phyloP scores from a whole-genome alignment of 2,329 filamentous ascomycete genomes.

The Fusarium drepaniforme region DNA sequence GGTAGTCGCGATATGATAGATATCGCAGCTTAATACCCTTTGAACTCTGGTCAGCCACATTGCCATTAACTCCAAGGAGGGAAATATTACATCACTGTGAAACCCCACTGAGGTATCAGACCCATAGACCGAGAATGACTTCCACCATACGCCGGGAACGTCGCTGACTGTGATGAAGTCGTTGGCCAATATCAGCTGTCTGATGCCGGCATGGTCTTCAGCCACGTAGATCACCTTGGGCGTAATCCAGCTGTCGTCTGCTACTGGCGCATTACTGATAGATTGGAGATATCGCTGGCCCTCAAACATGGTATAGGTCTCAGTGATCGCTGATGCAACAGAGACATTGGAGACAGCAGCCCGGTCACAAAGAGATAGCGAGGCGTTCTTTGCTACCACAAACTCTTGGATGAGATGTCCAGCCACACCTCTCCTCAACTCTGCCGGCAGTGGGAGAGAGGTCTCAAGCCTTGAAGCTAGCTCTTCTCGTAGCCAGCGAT shows the following conservation, averaged over 20 bases:
- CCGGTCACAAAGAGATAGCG: no score
- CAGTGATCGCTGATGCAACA: neutral
- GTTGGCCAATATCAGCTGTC: neutral
- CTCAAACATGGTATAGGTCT: neutral
- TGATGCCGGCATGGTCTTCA: neutral
- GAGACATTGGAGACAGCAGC: neutral
- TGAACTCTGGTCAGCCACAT: neutral
- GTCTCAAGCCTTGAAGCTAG: no score
- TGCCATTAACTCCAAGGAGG: neutral
- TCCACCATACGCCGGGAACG: neutral
- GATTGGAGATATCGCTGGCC: neutral
- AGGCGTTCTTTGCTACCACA: neutral
- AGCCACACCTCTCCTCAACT: neutral
- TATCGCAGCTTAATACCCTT: neutral
- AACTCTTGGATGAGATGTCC: neutral
- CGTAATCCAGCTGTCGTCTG: neutral
- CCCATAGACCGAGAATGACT: neutral
- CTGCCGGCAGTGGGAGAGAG: no score
- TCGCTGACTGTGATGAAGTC: neutral
- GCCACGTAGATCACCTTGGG: neutral
- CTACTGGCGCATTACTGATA: neutral
- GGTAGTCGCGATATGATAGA: neutral
- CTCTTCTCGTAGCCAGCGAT: neutral
- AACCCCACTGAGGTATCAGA: neutral
- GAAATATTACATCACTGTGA: neutral